A percentile compares a stretch with the other conserved stretches of the same genome.
These are phyloP conservation scores for Pseudogymnoascus sp. DNA, from an alignment of 2,329 filamentous ascomycete genomes.

Conservation along the genomic window DNA sequence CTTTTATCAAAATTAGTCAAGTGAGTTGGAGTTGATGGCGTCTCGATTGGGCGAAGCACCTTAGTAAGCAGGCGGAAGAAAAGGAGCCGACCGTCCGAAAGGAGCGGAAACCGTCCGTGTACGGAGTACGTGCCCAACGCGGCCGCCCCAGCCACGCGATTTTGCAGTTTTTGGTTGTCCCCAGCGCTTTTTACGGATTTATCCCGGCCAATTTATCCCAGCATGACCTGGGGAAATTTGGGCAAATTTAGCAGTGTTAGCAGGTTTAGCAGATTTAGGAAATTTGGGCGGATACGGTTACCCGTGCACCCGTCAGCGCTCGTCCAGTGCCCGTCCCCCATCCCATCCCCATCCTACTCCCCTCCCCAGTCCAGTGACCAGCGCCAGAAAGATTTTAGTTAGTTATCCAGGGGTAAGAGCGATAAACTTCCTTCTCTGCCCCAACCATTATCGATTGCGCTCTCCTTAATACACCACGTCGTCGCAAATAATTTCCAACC, in stretches of 20 bases:
- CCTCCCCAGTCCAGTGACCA: background rate
- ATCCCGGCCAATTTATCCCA: conserved; percentile 1
- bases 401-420: background rate
- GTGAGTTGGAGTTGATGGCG: background rate
- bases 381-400: background rate
- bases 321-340: background rate
- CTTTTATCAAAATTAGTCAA: background rate
- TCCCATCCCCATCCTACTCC: background rate
- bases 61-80: background rate
- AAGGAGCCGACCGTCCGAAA: background rate
- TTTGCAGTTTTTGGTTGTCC: background rate
- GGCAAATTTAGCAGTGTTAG: background rate
- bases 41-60: background rate
- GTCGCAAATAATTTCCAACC: background rate
- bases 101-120: background rate
- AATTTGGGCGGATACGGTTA: background rate
- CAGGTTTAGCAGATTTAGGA: background rate
- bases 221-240: background rate
- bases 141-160: background rate
- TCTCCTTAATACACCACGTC: background rate
- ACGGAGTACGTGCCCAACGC: background rate
- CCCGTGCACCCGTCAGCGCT: background rate
- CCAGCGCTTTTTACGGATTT: background rate
- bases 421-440: background rate
- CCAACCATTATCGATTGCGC: background rate